Base-by-base conservation (phyloP, 2,329 filamentous ascomycete genomes). In the Annulohypoxylon truncatum region DNA sequence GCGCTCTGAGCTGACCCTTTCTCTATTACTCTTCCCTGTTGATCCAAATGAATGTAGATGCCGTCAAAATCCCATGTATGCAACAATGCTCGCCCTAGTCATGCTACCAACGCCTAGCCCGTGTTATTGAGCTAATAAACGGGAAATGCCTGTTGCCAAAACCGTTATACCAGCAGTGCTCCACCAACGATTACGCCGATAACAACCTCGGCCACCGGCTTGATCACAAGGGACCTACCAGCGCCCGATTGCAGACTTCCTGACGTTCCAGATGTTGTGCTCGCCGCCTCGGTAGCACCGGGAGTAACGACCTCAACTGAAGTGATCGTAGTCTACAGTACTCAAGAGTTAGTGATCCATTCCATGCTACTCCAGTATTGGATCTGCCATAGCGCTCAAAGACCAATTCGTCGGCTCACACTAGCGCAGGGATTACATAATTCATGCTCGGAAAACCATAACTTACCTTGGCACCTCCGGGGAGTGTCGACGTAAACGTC, bases 401-500 rank as follows among this genome's bases (percentile, higher is more conserved):
- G 2, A 26, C 13, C 2, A 3, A 28, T 7, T 15, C 12, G 28
- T 15, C 6, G 10, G 18, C 4, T 26, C 20, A 18, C 28, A 13
- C 2, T 13, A 5, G 20, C 9, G 18, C 33, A 47, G 15, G 13
- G 9, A 38, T n/a, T 38, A 9, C n/a, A 38, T 8, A 28, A n/a
- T 12, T 22, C 31, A 13, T 18, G 29, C 5, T 22, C 1, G 15
- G 3, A 33, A 29, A 42, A 52, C 12, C 4, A 26, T 28, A 24
- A 64, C 66, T 13, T 64, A 64, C 67, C 60, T 47, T 48, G 2
- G 65, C 73, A 6, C 76, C 76, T 35, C 70, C 74, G 1, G 75
- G 72, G 1, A 76, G 69, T 2, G 76, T 77, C 13, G 72, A 74
- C 6, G 71, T 74, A 31, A 71, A 75, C 2, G 72, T 76, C n/a